Percentiles rank a stretch among this genome's conserved stretches.
phyloP scores from a whole-genome alignment of 1,284 basidiomycete species.

The Ustanciosporium gigantosporum region DNA sequence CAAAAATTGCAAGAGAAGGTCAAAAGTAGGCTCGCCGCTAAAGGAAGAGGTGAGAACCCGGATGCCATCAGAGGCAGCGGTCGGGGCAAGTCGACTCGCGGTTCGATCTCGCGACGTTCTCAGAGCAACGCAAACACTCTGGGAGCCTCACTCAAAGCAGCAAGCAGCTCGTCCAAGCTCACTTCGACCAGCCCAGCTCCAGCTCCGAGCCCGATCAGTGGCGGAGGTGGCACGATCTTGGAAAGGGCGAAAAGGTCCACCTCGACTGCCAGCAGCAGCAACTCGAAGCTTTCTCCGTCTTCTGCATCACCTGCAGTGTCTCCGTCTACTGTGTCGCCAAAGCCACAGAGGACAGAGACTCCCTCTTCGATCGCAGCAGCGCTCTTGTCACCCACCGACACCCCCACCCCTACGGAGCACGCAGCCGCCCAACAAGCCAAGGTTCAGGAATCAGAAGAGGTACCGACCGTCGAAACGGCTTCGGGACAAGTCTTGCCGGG shows the following conservation, averaged over 20 bases:
- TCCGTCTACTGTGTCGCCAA: background rate
- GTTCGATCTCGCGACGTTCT: no score
- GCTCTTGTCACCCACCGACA: constrained; percentile 23
- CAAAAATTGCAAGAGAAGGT: constrained; percentile 29
- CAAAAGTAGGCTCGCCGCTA: constrained; percentile 29
- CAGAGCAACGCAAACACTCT: no score
- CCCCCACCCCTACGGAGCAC: constrained; percentile 24
- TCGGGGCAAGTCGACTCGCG: no score
- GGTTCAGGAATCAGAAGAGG: constrained; percentile 5
- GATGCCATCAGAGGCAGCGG: background rate
- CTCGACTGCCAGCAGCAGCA: no score
- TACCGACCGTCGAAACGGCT: constrained; percentile 11
- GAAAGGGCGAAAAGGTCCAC: background rate
- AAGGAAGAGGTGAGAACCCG: constrained; percentile 6
- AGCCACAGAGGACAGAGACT: background rate
- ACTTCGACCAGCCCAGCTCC: background rate
- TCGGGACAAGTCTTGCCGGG: constrained; percentile 24
- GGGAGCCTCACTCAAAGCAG: no score
- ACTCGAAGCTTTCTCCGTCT: no score
- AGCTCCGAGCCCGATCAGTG: background rate
- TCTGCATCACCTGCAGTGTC: no score
- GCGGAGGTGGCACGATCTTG: background rate
- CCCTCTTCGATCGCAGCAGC: constrained; percentile 28
- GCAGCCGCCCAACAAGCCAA: constrained; percentile 7
- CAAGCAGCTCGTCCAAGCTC: background rate